A percentile compares a stretch with the other conserved stretches of the same genome.
These are phyloP conservation scores for Aristolochia contorta DNA, from an alignment of 164 flowering plant genomes.

Conservation along the genomic window DNA sequence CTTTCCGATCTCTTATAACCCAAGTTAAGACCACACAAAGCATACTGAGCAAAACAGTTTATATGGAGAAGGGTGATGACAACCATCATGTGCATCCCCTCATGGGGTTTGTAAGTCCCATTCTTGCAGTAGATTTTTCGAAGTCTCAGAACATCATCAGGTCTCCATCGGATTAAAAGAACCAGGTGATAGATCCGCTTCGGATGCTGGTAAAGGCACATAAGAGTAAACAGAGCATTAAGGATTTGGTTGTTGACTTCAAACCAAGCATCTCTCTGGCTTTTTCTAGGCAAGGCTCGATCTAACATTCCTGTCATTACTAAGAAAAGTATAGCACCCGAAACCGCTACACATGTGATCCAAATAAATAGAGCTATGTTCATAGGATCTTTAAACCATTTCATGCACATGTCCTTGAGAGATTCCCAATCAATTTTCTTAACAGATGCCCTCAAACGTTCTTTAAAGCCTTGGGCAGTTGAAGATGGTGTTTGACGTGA, in stretches of 20 bases:
- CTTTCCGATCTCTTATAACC: conserved; percentile 77
- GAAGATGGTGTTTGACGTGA: conserved; percentile 55
- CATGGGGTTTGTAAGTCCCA: conserved; percentile 84
- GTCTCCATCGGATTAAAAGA: conserved; percentile 65
- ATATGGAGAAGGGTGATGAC: conserved; percentile 67
- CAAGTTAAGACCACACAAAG: conserved; percentile 69
- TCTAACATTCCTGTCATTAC: conserved; percentile 91
- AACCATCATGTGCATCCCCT: conserved; percentile 89
- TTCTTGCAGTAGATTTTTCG: conserved; percentile 78
- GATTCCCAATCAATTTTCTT: conserved; percentile 50
- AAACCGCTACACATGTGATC: conserved; percentile 62
- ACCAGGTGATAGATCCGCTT: conserved; percentile 66
- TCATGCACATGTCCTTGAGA: conserved; percentile 34
- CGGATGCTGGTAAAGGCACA: conserved; percentile 91
- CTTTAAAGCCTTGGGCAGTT: conserved; percentile 24
- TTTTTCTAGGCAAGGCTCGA: conserved; percentile 41
- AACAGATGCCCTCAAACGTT: conserved; percentile 32
- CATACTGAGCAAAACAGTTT: conserved; percentile 86
- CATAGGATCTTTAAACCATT: conserved; percentile 73
- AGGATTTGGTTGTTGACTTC: conserved; percentile 93
- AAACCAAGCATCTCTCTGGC: conserved; percentile 72
- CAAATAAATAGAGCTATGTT: conserved; percentile 75
- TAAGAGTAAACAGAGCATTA: conserved; percentile 86
- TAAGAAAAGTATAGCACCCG: conserved; percentile 75
- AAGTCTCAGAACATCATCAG: conserved; percentile 52